Evolutionary conservation across 306 rosid genomes (phyloP).

Genomic region (Quercus berberidifolia): DNA sequence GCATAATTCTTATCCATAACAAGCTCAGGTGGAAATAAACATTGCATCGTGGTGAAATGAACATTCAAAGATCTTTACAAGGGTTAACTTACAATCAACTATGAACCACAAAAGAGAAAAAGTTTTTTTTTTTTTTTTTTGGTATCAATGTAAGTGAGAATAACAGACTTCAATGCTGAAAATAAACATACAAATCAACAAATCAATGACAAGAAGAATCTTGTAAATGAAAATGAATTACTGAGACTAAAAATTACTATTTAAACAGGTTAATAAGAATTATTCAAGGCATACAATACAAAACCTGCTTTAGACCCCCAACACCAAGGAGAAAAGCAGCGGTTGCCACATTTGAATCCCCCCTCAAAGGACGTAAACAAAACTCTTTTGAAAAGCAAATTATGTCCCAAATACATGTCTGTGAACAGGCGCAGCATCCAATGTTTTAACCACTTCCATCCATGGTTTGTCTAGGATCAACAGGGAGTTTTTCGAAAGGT

Average conservation of each 20-base stretch:
- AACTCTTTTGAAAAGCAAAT: constrained; percentile 1
- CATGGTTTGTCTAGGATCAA: constrained; percentile 88
- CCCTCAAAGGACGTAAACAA: constrained; percentile 42
- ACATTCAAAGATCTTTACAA: not conserved
- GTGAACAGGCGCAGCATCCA: constrained; percentile 82
- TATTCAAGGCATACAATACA: constrained; percentile 40
- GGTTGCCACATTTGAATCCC: constrained; percentile 25
- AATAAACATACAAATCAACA: constrained; percentile 7
- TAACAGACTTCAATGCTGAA: not conserved
- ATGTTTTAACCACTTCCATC: constrained; percentile 75
- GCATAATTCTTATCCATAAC: not conserved
- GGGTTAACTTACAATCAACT: not conserved
- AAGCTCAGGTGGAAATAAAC: not conserved
- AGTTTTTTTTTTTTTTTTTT: not conserved
- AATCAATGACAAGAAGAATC: not conserved
- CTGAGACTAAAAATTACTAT: constrained; percentile 33
- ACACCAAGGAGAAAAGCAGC: constrained; percentile 23
- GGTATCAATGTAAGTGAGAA: not conserved
- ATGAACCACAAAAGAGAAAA: not conserved
- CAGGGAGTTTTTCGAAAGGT: constrained; percentile 60
- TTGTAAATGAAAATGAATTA: constrained; percentile 13
- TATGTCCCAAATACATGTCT: constrained; percentile 84
- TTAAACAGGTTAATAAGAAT: constrained; percentile 39
- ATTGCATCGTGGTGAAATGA: not conserved
- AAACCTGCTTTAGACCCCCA: constrained; percentile 49